A percentile compares a stretch with the other conserved stretches of the same genome.
These are phyloP conservation scores for Stagonosporopsis chrysanthemi DNA, from an alignment of 2,329 filamentous ascomycete species.

Conservation along the genomic window DNA sequence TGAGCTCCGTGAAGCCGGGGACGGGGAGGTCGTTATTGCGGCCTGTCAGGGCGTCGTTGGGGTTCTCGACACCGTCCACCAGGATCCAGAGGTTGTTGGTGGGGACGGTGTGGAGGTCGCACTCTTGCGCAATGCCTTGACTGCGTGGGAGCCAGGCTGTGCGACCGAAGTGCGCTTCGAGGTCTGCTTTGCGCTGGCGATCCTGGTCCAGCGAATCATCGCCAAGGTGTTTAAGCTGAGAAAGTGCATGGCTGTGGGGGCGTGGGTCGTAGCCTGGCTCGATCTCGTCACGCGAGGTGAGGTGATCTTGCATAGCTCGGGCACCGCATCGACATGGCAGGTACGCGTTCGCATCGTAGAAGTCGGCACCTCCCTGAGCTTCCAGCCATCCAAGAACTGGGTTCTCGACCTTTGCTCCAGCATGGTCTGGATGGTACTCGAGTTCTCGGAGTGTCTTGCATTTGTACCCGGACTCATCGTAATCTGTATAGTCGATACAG, in stretches of 20 bases:
- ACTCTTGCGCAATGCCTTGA: neutral
- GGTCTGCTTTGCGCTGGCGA: neutral
- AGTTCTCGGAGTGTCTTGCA: neutral
- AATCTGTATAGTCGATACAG: neutral
- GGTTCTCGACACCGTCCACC: neutral
- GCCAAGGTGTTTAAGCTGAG: neutral
- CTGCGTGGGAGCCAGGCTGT: neutral
- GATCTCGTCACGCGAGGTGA: neutral
- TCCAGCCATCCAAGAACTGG: neutral
- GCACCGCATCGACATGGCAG: neutral
- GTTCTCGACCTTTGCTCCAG: neutral
- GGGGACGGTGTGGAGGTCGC: neutral
- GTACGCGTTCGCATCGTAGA: neutral
- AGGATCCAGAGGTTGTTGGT: slow-evolving; percentile 2
- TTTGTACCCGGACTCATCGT: neutral
- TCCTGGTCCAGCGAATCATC: neutral
- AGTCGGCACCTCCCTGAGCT: neutral
- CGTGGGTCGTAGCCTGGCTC: neutral
- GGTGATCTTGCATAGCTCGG: neutral
- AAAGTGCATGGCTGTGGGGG: neutral
- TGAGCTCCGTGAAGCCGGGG: neutral
- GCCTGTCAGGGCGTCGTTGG: neutral
- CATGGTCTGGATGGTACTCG: neutral
- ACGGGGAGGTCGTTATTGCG: neutral
- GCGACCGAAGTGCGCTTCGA: neutral